Evolutionary conservation across 495 filamentous ascomycete genomes (phyloP).

Genomic region (Tuber aestivum): DNA sequence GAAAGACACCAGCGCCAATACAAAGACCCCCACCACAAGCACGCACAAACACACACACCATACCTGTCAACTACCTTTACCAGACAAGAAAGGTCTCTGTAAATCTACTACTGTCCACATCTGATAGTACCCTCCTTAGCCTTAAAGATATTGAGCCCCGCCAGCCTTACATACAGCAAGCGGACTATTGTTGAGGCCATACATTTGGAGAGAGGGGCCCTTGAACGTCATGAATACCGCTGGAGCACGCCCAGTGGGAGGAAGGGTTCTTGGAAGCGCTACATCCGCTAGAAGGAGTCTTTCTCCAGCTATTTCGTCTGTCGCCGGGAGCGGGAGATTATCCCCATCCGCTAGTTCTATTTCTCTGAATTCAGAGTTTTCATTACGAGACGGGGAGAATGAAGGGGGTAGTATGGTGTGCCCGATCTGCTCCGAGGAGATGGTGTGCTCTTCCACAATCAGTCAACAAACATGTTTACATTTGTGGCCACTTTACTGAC

Average conservation of each 20-base stretch:
- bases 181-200: not conserved
- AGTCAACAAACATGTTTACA: constrained; percentile 24
- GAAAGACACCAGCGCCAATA: not conserved
- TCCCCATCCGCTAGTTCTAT: constrained; percentile 57
- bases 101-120: not conserved
- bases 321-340: constrained; percentile 44
- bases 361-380: constrained; percentile 60
- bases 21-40: constrained; percentile 1
- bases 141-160: not conserved
- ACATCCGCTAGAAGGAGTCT: constrained; percentile 29
- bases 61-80: not conserved
- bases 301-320: constrained; percentile 25
- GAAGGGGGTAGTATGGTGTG: constrained; percentile 67
- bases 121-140: not conserved
- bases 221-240: constrained; percentile 19
- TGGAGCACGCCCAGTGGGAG: constrained; percentile 25
- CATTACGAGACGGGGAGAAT: constrained; percentile 51
- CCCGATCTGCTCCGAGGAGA: constrained; percentile 95
- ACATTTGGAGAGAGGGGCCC: not conserved
- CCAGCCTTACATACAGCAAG: not conserved
- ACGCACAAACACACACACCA: not conserved
- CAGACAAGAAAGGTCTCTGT: not conserved
- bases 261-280: constrained; percentile 32
- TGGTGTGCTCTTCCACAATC: constrained; percentile 54
- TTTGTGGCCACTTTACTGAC: constrained; percentile 13